A percentile compares a stretch with the other conserved stretches of the same genome.
phyloP scores from a whole-genome alignment of 2,329 filamentous ascomycete species.

The Botrytis aclada region DNA sequence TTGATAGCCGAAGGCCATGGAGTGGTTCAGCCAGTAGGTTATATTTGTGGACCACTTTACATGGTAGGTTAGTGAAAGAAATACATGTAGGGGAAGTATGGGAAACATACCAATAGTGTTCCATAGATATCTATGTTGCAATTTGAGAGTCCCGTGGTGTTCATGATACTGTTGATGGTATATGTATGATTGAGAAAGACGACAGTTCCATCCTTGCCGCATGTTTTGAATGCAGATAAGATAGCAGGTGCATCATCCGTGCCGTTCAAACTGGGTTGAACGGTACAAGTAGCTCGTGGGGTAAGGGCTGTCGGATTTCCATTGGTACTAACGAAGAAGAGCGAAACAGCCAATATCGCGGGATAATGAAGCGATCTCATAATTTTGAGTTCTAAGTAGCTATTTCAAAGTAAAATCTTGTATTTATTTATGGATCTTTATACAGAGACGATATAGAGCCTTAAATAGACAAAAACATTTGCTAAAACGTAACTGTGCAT shows the following conservation, averaged over 20 bases:
- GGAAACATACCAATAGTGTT: conserved; percentile 41
- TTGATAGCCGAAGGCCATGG: conserved; percentile 47
- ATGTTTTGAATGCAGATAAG: conserved; percentile 42
- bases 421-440: neutral
- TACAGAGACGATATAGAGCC: neutral
- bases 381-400: neutral
- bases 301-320: neutral
- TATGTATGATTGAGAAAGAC: conserved; percentile 45
- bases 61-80: conserved; percentile 24
- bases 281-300: conserved; percentile 4
- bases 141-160: conserved; percentile 43
- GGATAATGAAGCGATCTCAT: neutral
- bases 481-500: neutral
- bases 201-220: conserved; percentile 42
- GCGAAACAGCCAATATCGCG: neutral
- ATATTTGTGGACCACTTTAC: conserved; percentile 14
- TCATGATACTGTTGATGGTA: conserved; percentile 45
- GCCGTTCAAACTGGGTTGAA: conserved; percentile 4
- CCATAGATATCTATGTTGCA: conserved; percentile 51
- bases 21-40: conserved; percentile 17
- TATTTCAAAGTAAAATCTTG: too few species aligned
- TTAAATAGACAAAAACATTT: neutral
- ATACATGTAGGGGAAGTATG: conserved; percentile 39
- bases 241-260: conserved; percentile 40
- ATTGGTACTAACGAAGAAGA: neutral